Evolutionary conservation across 140 eudicot genomes (phyloP).

Genomic region (Erigeron philadelphicus): DNA sequence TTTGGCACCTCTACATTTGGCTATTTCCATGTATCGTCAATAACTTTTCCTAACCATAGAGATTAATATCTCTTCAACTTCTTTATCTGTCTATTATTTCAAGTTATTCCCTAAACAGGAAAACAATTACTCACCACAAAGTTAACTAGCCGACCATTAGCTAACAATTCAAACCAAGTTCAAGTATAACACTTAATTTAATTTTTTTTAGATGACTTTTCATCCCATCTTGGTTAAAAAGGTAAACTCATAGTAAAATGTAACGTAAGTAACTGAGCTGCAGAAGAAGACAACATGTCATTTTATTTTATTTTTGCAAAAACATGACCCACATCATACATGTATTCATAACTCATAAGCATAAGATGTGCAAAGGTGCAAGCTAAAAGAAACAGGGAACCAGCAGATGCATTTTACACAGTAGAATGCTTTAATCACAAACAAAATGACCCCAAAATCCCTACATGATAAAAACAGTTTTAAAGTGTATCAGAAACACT

Average conservation of each 20-base stretch:
- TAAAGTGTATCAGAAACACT: neutral
- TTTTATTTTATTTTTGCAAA: neutral
- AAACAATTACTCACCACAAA: slow-evolving; percentile 3
- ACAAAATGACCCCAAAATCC: neutral
- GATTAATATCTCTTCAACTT: slow-evolving; percentile 9
- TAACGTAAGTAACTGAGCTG: neutral
- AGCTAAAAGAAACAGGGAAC: neutral
- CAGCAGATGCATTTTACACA: slow-evolving; percentile 12
- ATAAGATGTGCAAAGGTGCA: slow-evolving; percentile 7
- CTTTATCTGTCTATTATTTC: slow-evolving; percentile 8
- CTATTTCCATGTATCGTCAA: slow-evolving; percentile 8
- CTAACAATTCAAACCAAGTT: slow-evolving; percentile 1
- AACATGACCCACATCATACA: neutral
- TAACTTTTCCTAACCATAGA: slow-evolving; percentile 5
- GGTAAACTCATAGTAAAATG: slow-evolving; percentile 1
- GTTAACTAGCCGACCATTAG: slow-evolving; percentile 15
- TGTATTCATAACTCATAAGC: slow-evolving; percentile 14
- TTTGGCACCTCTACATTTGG: neutral
- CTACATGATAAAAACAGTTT: neutral
- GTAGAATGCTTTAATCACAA: slow-evolving; percentile 1
- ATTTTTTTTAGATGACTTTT: neutral
- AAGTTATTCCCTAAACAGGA: neutral
- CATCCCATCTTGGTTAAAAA: slow-evolving; percentile 4
- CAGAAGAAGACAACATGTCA: neutral
- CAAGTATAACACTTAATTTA: neutral